phyloP scores from a whole-genome alignment of 495 filamentous ascomycete species.

The Amorphotheca resinae region DNA sequence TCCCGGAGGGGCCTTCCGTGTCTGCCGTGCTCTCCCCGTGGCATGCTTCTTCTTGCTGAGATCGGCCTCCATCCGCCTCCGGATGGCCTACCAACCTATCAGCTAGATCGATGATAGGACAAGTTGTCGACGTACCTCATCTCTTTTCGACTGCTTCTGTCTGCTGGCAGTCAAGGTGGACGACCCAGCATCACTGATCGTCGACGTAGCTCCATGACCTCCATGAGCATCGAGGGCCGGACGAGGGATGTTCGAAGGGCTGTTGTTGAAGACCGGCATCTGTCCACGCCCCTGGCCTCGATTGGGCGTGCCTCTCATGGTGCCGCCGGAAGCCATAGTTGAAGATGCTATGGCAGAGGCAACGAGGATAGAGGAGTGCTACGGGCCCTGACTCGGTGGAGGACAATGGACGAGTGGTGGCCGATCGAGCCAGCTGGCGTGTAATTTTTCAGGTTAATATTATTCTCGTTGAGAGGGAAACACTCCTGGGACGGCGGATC shows the following conservation, averaged over 20 bases:
- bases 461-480: no score
- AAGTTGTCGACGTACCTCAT: slow-evolving; percentile 62
- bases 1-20: slow-evolving; percentile 87
- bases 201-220: slow-evolving; percentile 34
- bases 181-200: slow-evolving; percentile 53
- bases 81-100: slow-evolving; percentile 62
- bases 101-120: slow-evolving; percentile 2
- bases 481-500: no score
- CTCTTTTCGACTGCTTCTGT: slow-evolving; percentile 89
- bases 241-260: slow-evolving; percentile 72
- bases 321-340: slow-evolving; percentile 23
- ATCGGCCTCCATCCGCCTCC: slow-evolving; percentile 90
- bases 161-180: slow-evolving; percentile 77
- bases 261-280: slow-evolving; percentile 55
- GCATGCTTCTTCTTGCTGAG: slow-evolving; percentile 92
- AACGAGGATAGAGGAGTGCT: background rate
- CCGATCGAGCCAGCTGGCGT: no score
- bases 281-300: slow-evolving; percentile 50
- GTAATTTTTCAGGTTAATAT: no score
- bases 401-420: no score
- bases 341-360: background rate
- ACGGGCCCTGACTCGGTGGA: no score
- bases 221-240: slow-evolving; percentile 57
- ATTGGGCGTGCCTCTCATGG: slow-evolving; percentile 48
- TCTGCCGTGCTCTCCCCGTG: slow-evolving; percentile 61